Evolutionary conservation across 108 stramenopile species (phyloP), one percentile per base, ranked within the genome.

Genomic region (Stephanodiscus minutulus): DNA sequence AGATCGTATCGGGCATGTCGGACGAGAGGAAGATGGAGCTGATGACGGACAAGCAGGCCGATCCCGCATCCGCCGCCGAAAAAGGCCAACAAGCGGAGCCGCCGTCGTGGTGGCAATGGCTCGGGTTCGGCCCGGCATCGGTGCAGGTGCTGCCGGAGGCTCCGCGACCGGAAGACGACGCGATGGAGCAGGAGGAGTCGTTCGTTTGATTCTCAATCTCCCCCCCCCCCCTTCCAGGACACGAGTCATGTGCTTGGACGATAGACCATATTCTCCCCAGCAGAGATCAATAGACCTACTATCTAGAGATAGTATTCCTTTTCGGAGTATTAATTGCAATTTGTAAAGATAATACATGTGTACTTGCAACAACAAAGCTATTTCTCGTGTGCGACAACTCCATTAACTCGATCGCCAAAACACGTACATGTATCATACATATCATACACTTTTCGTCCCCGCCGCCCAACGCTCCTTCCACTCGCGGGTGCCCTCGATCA

Each of bases 401-500:
- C 31, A 33, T 33, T 33, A 33, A 33, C 31, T 33, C 31, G 31
- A 48, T 48, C 7, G 50, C 22, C 7, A 17, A 15, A 52, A 24
- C 47, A 17, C 22, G 50, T 20, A 24, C 18, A 49, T 49, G 48
- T 8, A 17, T 49, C 18, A 49, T 7, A 8, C 50, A 15, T 48
- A 52, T 52, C 22, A 20, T 24, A 7, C n/a, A 17, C n/a, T 24
- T n/a, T n/a, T 25, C 55, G 5, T 17, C 29, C 15, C 17, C 27
- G 29, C 29, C 55, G 55, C 18, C 81, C 81, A 82, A 1, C 81
- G 81, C 8, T 60, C 44, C 57, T 77, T 73, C 81, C 81, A 82
- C 33, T 77, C 81, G 0, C 48, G 44, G 7, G 81, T 77, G 35
- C 57, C 48, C 31, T 77, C 72, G 53, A 82, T 64, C 73, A 82